Evolutionary conservation across 495 filamentous ascomycete species (phyloP), one percentile per base, ranked within the genome.

Genomic region (Neurospora hispaniola): DNA sequence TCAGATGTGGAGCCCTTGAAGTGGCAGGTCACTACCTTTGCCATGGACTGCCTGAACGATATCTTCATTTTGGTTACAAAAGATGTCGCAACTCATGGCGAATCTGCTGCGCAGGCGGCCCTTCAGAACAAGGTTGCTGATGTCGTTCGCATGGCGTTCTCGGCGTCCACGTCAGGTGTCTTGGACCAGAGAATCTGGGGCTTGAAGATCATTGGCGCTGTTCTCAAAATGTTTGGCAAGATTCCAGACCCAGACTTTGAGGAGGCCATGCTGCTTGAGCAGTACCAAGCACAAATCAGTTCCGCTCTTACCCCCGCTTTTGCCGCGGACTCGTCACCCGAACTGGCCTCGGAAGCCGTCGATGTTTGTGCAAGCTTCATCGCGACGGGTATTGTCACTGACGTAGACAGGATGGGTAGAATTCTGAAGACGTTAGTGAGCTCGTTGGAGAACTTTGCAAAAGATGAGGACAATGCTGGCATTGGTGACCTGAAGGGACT

Each of bases 291-390:
- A 18, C 96, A 99, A 79, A 98, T 98, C 77, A 93, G 95, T 76
- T 98, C 96, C 2, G 96, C 96, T 0, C 87, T 99, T 46, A 98
- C 96, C 5, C 96, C 96, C 10, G 96, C 96, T 2, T 99, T 99
- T 83, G 94, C 95, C 2, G 89, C 90, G 3, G 96, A 99, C 81
- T 98, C 96, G 3, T 98, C 95, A 5, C 94, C 96, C 1, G 96
- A 98, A 79, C 85, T 99, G 7, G 96, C 96, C 23, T 91, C 96
- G 2, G 94, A 96, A 75, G 96, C 96, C 43, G 93, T 99, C 68
- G 97, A 96, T 79, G 96, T 99, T n/a, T 98, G 96, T 73, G 96
- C 94, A 27, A 92, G 91, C 0, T 99, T 99, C 80, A 95, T 99
- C 78, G 91, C 95, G 3, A 97, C 95, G 0, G 96, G 96, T 20